These are phyloP conservation scores for Dendrostoma leiphaemia DNA, from an alignment of 2,329 filamentous ascomycete species.

Conservation along the genomic window DNA sequence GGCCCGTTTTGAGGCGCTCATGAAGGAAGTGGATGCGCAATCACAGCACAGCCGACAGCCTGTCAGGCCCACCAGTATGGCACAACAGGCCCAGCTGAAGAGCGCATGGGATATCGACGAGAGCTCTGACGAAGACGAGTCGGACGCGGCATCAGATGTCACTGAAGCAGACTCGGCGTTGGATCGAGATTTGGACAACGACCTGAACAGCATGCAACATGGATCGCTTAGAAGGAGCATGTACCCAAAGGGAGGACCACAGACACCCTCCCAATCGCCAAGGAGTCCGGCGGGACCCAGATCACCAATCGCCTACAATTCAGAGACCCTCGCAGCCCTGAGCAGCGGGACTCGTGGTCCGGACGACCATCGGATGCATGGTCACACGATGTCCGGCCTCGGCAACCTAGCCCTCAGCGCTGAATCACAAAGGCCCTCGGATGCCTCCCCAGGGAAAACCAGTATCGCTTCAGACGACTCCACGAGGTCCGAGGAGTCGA, in stretches of 20 bases:
- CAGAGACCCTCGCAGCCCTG: slow-evolving; percentile 30
- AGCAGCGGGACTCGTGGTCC: slow-evolving; percentile 40
- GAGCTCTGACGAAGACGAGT: slow-evolving; percentile 41
- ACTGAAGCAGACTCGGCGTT: slow-evolving; percentile 39
- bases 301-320: slow-evolving; percentile 33
- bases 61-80: slow-evolving; percentile 22
- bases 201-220: slow-evolving; percentile 37
- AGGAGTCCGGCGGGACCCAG: slow-evolving; percentile 20
- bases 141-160: slow-evolving; percentile 37
- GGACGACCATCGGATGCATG: slow-evolving; percentile 43
- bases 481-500: slow-evolving; percentile 6
- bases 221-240: slow-evolving; percentile 49
- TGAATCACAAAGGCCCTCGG: not conserved
- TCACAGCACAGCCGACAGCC: slow-evolving; percentile 39
- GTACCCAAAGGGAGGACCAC: slow-evolving; percentile 40
- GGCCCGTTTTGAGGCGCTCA: slow-evolving; percentile 64
- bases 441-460: slow-evolving; percentile 11
- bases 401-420: slow-evolving; percentile 3
- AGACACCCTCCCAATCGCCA: slow-evolving; percentile 32
- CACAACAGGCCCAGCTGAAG: slow-evolving; percentile 35
- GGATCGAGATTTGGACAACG: slow-evolving; percentile 25
- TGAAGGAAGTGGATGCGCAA: slow-evolving; percentile 58
- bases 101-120: slow-evolving; percentile 54
- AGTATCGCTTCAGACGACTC: slow-evolving; percentile 4
- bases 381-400: slow-evolving; percentile 29